Base-by-base conservation (phyloP, 768 basidiomycete genomes). In the Serendipita sp. region DNA sequence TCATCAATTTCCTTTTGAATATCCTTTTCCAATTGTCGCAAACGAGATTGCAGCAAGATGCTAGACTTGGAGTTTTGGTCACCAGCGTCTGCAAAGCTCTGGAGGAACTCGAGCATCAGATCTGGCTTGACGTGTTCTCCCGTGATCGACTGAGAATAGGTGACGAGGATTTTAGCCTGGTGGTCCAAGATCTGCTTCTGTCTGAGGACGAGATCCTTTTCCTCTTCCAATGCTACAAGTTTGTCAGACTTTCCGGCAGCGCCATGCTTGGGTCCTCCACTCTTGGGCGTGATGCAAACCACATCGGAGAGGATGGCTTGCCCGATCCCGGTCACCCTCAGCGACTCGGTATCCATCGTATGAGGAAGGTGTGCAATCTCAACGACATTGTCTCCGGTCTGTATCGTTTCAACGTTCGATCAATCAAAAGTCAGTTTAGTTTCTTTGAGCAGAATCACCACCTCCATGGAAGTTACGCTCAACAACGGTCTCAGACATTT, bases 141-240 rank as follows among this genome's bases (percentile, higher is more conserved):
- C 31, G 26, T 24, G 17, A 58, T 24, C 11, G 53, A 26, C 17
- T 33, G 33, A 30, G 53, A 28, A 58, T 58, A 58, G 53, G 22
- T 58, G 53, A 58, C 53, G 26, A 58, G 53, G 9, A 33, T 33
- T n/a, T 24, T 58, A 20, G 53, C 53, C 33, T 58, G 53, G 53
- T 58, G 31, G 53, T 58, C 53, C 24, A 58, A n/a, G 9, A 58
- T 31, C 17, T 34, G 20, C 53, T 58, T 58, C 33, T 58, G 53
- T 24, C 53, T 34, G 17, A 11, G 4, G 9, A 58, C 26, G 31
- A 58, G 53, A 13, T 22, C 20, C 53, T n/a, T 33, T 58, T 58
- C 53, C 17, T 58, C 53, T 58, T 58, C 53, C 24, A 58, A 33
- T n/a, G 24, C 33, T 22, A 58, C 31, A n/a, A 58, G 30, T 30